Base-by-base conservation (phyloP, 768 basidiomycete genomes). In the Arthromyces matolae region DNA sequence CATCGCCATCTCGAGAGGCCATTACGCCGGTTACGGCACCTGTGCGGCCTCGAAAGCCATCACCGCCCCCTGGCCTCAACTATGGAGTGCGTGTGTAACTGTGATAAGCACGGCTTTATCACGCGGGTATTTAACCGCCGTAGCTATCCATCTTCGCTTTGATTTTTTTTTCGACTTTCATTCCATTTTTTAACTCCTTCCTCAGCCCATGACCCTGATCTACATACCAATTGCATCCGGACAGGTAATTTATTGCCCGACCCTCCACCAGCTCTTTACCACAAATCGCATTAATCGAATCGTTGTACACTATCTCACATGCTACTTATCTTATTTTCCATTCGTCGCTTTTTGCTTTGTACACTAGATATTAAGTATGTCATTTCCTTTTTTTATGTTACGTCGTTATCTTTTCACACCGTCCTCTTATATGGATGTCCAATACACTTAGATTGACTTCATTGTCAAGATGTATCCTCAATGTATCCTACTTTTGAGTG, bases 1-100 rank as follows among this genome's bases (percentile, higher is more conserved):
- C 23, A 20, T 51, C 44, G 9, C 50, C 54, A 10, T 44, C 45
- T 3, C 50, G 43, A 23, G 36, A 54, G 31, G 45, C 41, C 5
- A 50, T 52, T 36, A 47, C 50, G 18, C 42, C 53, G 18, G 56
- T 45, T 3, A 42, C 47, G 10, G 24, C 23, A 5, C 42, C 36
- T 25, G 24, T 7, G 32, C 55, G 43, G 27, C 5, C 32, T 13
- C 44, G 36, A 25, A 46, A 34, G 35, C 34, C 20, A 8, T 41
- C 49, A 22, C 41, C 49, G 4, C 29, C 52, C 4, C 41, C 45
- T 31, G 36, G 20, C 16, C 34, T 39, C n/a, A 18, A 23, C 33
- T 25, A 28, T 5, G 44, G 45, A 5, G 35, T 43, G n/a, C 33
- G 27, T 18, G 42, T 33, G 19, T 49, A 8, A 49, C 14, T 16